Base-by-base conservation (phyloP, 2,329 filamentous ascomycete species). In the Neopestalotiopsis sp. region DNA sequence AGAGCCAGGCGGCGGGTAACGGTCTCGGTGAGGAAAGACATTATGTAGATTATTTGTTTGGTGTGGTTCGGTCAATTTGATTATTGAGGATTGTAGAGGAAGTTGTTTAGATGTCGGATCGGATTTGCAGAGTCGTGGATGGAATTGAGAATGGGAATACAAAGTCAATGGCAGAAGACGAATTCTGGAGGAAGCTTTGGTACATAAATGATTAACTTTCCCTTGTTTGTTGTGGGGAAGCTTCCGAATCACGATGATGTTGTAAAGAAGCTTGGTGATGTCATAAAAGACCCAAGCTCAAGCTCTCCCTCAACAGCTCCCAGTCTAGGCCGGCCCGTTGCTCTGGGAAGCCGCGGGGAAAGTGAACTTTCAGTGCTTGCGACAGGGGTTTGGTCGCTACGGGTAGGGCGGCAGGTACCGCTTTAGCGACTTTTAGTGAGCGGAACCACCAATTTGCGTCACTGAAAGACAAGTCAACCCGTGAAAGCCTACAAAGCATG, bases 11-110 rank as follows among this genome's bases (percentile, higher is more conserved):
- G 83, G 77, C 86, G 84, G 73, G 80, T 69, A 71, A 82, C 74
- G 70, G 80, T 76, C 75, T 86, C 78, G 70, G 85, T 83, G 80
- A 89, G 79, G 79, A 86, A 86, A 65, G 87, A 88, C 87, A 90
- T 89, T 59, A 5, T 66, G 45, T 56, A 58, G 64, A 14, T 58
- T 14, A 1, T 17, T 28, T 28, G 24, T 28, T 28, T n/a, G 56
- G 38, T 17, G 32, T 20, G 45, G 30, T 24, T 56, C 34, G 10
- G 64, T 57, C 58, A 2, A 28, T 32, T n/a, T 56, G 24, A 1
- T 7, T 7, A 10, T 10, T 7, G 59, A 17, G 28, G 17, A 59
- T 30, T 59, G 4, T 12, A n/a, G 7, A 10, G 20, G 24, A 28
- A 28, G 24, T 28, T 28, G 6, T 59, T 28, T 24, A 12, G 12